Conservation (phyloP, 192 early-diverging fungal genomes). For the Pilaira anomala region DNA sequence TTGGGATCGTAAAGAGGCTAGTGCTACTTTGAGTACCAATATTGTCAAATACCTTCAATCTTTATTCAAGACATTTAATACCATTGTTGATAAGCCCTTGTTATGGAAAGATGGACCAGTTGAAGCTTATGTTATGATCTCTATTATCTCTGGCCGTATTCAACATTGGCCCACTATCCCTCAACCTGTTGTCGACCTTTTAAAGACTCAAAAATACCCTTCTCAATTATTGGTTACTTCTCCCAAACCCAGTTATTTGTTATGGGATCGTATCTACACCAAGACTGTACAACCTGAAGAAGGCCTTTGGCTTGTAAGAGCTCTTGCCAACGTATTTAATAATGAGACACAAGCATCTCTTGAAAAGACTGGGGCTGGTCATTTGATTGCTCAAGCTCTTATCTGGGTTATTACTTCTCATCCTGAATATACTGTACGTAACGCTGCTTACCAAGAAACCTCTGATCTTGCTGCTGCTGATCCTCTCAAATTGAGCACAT, state of each 20-base stretch:
- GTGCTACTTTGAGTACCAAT: conserved; percentile 14
- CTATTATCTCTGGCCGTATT: conserved; percentile 50
- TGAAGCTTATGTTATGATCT: conserved; percentile 62
- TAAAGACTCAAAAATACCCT: conserved; percentile 43
- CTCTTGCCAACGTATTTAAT: conserved; percentile 47
- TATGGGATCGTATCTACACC: conserved; percentile 82
- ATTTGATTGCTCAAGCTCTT: conserved; percentile 49
- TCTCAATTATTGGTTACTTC: conserved; percentile 34
- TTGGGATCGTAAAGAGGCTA: conserved; percentile 41
- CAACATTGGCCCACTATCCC: conserved; percentile 28
- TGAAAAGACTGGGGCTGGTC: conserved; percentile 36
- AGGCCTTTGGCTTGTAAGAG: conserved; percentile 64
- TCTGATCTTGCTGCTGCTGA: conserved; percentile 30
- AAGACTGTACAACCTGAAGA: conserved; percentile 64
- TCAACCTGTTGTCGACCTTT: conserved; percentile 17
- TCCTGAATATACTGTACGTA: conserved; percentile 39
- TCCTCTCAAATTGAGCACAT: conserved; percentile 30
- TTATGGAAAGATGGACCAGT: conserved; percentile 54
- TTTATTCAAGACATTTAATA: conserved; percentile 51
- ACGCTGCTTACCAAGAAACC: conserved; percentile 42
- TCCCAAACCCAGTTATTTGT: conserved; percentile 68
- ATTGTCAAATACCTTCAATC: conserved; percentile 42
- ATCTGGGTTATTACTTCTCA: conserved; percentile 53
- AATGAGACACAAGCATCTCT: conserved; percentile 38
- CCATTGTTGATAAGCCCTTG: conserved; percentile 58